Percentiles rank a stretch among this genome's conserved stretches.
Evolutionary conservation across 1,284 basidiomycete genomes (phyloP).

Genomic region (Leccinum fallax): DNA sequence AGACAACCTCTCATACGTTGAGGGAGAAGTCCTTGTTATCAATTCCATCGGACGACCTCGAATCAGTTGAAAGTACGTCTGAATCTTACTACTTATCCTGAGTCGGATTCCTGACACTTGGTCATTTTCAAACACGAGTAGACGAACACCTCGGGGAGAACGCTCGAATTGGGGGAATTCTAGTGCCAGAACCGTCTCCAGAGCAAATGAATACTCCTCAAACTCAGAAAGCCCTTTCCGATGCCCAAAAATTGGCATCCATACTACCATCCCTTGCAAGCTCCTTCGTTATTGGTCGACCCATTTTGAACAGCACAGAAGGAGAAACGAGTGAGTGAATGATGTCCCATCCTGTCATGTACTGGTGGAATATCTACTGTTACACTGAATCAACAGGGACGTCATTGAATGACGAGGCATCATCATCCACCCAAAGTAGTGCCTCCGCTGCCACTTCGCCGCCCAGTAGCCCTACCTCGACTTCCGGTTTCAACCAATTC

Average conservation of each 20-base stretch:
- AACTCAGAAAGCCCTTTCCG: slow-evolving; percentile 1
- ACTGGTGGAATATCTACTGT: not conserved
- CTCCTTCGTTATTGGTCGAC: not conserved
- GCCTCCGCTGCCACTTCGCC: not conserved
- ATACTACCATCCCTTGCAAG: not conserved
- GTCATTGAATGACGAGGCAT: no score
- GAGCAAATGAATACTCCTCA: not conserved
- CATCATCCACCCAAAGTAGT: not conserved
- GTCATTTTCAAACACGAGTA: no score
- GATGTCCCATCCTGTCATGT: not conserved
- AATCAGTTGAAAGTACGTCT: slow-evolving; percentile 9
- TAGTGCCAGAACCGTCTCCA: not conserved
- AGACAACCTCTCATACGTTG: slow-evolving; percentile 21
- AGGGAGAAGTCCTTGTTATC: slow-evolving; percentile 13
- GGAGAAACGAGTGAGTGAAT: slow-evolving; percentile 7
- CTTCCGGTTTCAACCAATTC: not conserved
- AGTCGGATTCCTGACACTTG: no score
- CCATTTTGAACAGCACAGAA: not conserved
- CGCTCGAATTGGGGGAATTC: not conserved
- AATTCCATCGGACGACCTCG: not conserved
- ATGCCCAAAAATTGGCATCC: not conserved
- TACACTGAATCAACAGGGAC: not conserved
- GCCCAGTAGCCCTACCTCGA: slow-evolving; percentile 7
- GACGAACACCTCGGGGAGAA: no score
- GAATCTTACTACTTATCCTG: no score